Conservation (phyloP, 2,329 filamentous ascomycete species). For the Fusarium graminum region DNA sequence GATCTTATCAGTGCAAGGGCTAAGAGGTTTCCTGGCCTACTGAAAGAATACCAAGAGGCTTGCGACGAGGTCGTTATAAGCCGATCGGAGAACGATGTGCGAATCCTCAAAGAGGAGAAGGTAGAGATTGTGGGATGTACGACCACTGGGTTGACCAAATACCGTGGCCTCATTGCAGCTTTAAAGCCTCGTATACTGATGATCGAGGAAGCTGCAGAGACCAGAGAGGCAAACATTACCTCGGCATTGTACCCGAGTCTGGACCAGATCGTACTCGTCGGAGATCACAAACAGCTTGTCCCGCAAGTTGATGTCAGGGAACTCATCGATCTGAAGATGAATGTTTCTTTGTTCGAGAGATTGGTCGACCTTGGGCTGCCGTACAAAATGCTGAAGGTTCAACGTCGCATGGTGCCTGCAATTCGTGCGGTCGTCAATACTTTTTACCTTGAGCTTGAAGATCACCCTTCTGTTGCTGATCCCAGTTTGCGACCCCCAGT, state of each 20-base stretch:
- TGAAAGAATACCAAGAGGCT: conserved; percentile 63
- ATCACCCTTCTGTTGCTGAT: conserved; percentile 59
- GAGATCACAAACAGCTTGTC: conserved; percentile 84
- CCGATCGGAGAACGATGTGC: conserved; percentile 69
- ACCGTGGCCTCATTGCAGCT: conserved; percentile 76
- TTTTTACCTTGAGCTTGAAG: conserved; percentile 61
- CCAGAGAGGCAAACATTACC: conserved; percentile 71
- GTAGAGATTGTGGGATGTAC: conserved; percentile 74
- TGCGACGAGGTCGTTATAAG: conserved; percentile 67
- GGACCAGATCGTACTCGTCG: conserved; percentile 71
- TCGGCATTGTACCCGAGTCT: conserved; percentile 65
- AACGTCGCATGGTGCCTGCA: conserved; percentile 70
- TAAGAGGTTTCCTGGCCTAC: conserved; percentile 61
- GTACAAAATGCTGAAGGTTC: conserved; percentile 73
- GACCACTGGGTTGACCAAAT: conserved; percentile 85
- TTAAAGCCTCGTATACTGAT: conserved; percentile 76
- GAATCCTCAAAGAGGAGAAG: conserved; percentile 53
- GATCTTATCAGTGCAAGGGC: conserved; percentile 63
- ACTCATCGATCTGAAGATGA: conserved; percentile 70
- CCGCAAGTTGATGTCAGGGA: conserved; percentile 74
- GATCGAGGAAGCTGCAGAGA: conserved; percentile 86
- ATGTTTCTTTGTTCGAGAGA: conserved; percentile 84
- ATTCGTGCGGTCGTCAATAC: conserved; percentile 60
- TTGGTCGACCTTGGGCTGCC: conserved; percentile 75
- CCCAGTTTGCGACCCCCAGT: conserved; percentile 54